A percentile compares a stretch with the other conserved stretches of the same genome.
These are phyloP conservation scores for Syzygium oleosum DNA, from an alignment of 345 rosid species.

Conservation along the genomic window DNA sequence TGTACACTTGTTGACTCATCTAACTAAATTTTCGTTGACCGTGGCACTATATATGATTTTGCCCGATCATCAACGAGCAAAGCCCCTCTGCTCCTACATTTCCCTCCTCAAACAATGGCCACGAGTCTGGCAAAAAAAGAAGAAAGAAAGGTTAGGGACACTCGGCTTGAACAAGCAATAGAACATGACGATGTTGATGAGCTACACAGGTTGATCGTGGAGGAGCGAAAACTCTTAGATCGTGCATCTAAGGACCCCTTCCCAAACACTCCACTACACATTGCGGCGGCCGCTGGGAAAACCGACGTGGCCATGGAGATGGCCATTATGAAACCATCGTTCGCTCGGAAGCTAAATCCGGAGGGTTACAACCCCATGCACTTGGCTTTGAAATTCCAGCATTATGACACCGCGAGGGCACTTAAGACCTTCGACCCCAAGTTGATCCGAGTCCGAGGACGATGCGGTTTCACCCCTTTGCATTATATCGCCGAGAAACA, in stretches of 20 bases:
- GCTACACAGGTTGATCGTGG: background rate
- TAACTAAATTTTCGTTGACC: background rate
- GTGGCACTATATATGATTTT: background rate
- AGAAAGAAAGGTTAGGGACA: background rate
- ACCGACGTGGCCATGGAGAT: accelerated
- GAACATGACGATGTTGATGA: accelerated
- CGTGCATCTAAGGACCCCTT: background rate
- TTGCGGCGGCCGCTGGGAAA: accelerated
- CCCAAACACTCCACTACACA: background rate
- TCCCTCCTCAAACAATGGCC: background rate
- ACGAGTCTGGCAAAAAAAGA: background rate
- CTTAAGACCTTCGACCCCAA: background rate
- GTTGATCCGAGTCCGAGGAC: background rate
- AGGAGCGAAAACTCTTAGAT: background rate
- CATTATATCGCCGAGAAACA: background rate
- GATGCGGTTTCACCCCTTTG: background rate
- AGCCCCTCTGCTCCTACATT: background rate
- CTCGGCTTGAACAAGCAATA: background rate
- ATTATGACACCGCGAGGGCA: background rate
- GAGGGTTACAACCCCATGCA: background rate
- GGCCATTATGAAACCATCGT: background rate
- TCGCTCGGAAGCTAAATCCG: background rate
- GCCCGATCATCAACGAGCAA: background rate
- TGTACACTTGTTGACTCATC: background rate
- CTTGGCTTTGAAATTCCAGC: background rate